These are phyloP conservation scores for Pelargonium nanum DNA, from an alignment of 345 rosid genomes.

Conservation along the genomic window DNA sequence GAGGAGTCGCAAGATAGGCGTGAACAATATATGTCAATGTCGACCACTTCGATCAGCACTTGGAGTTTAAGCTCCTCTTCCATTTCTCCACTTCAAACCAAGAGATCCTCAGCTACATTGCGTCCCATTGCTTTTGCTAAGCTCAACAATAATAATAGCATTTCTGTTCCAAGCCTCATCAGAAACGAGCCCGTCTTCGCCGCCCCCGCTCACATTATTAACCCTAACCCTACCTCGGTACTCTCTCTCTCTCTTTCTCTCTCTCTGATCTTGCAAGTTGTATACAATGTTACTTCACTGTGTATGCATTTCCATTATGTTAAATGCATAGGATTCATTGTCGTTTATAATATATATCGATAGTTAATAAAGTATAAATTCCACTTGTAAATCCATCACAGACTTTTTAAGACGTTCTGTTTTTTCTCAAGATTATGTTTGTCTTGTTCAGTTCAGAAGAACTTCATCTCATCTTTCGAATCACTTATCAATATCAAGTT, in stretches of 20 bases:
- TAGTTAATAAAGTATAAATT: too few relatives aligned
- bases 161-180: conserved; percentile 50
- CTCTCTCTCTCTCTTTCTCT: background rate
- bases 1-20: conserved; percentile 3
- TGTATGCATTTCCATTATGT: too few relatives aligned
- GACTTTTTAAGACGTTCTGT: too few relatives aligned
- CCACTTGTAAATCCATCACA: too few relatives aligned
- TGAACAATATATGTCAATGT: conserved; percentile 40
- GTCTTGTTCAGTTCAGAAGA: too few relatives aligned
- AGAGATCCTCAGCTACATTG: conserved; percentile 16
- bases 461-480: too few relatives aligned
- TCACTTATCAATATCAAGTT: background rate
- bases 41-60: conserved; percentile 51
- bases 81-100: conserved; percentile 30
- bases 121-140: conserved; percentile 31
- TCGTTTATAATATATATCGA: too few relatives aligned
- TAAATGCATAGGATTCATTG: too few relatives aligned
- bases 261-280: too few relatives aligned
- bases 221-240: conserved; percentile 28
- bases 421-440: too few relatives aligned
- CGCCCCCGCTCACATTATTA: conserved; percentile 55
- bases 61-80: conserved; percentile 28
- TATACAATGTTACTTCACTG: too few relatives aligned
- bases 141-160: conserved; percentile 23
- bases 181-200: conserved; percentile 69